Conservation (phyloP, 257 asterid genomes). For the Scutellaria minor region DNA sequence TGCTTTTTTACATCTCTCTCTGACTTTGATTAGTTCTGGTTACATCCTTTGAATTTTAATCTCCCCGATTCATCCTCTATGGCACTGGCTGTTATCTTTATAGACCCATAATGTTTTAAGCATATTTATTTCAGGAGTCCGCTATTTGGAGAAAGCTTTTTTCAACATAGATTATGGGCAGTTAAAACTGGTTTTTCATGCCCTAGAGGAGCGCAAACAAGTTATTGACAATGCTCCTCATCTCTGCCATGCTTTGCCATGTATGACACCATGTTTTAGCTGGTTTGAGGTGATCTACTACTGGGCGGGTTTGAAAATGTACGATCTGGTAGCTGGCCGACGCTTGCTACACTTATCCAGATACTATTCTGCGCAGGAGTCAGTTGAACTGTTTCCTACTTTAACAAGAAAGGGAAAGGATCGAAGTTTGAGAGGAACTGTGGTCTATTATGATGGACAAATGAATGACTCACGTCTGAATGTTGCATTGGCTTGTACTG, state of each 20-base stretch:
- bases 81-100: not conserved
- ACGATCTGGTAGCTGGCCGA: conserved; percentile 91
- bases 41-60: not conserved
- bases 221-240: conserved; percentile 94
- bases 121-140: conserved; percentile 71
- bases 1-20: conserved; percentile 15
- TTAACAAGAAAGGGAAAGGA: conserved; percentile 76
- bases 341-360: conserved; percentile 87
- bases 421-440: conserved; percentile 90
- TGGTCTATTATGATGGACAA: conserved; percentile 98
- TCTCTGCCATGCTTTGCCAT: conserved; percentile 91
- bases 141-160: conserved; percentile 97
- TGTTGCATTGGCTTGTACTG: conserved; percentile 90
- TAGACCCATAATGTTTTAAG: conserved; percentile 15
- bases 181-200: conserved; percentile 90
- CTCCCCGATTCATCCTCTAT: not conserved
- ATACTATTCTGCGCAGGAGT: conserved; percentile 89
- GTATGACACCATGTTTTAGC: conserved; percentile 98
- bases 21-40: conserved; percentile 21
- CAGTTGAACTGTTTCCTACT: conserved; percentile 90
- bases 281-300: conserved; percentile 93
- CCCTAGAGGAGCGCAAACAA: conserved; percentile 94
- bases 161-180: conserved; percentile 95
- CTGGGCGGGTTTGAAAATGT: conserved; percentile 97
- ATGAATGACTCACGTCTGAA: conserved; percentile 96